These are phyloP conservation scores for Cordyceps farinosa DNA, from an alignment of 2,329 filamentous ascomycete species.

Conservation along the genomic window DNA sequence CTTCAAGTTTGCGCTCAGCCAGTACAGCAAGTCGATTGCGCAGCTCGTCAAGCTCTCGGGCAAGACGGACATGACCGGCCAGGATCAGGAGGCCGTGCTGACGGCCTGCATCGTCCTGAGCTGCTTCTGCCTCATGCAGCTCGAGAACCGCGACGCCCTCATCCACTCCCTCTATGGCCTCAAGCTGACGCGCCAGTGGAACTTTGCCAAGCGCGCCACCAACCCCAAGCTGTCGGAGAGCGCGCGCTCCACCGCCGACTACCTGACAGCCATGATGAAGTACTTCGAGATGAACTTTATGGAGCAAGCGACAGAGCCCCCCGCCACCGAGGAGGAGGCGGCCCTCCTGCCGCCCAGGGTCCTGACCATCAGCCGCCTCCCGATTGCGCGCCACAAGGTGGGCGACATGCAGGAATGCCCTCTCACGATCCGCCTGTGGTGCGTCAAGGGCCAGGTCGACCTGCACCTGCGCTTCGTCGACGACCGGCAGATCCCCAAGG, in stretches of 20 bases:
- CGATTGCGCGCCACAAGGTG: background rate
- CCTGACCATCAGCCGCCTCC: background rate
- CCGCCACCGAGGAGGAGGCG: background rate
- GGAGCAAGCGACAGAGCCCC: slow-evolving; percentile 3
- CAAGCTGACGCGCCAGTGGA: slow-evolving; percentile 11
- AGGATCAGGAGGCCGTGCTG: slow-evolving; percentile 9
- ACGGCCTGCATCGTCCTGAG: slow-evolving; percentile 14
- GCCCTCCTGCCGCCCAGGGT: background rate
- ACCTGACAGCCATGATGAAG: slow-evolving; percentile 10
- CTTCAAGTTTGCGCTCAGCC: slow-evolving; percentile 12
- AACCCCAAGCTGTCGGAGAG: slow-evolving; percentile 9
- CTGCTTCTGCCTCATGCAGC: slow-evolving; percentile 13
- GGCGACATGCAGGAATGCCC: background rate
- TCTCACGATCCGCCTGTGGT: slow-evolving; percentile 10
- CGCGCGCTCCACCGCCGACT: slow-evolving; percentile 5
- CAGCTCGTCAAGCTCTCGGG: slow-evolving; percentile 7
- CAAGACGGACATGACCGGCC: slow-evolving; percentile 8
- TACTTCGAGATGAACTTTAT: slow-evolving; percentile 8
- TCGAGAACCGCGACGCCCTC: slow-evolving; percentile 12
- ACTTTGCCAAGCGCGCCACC: slow-evolving; percentile 5
- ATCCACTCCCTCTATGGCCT: slow-evolving; percentile 12
- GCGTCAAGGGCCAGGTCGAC: slow-evolving; percentile 14
- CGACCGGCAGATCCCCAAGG: slow-evolving; percentile 1
- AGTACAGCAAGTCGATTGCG: slow-evolving; percentile 13
- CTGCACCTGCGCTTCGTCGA: slow-evolving; percentile 6